Percentiles rank a stretch among this genome's conserved stretches.
phyloP scores from a whole-genome alignment of 2,329 filamentous ascomycete genomes.

The Pseudogymnoascus destructans region DNA sequence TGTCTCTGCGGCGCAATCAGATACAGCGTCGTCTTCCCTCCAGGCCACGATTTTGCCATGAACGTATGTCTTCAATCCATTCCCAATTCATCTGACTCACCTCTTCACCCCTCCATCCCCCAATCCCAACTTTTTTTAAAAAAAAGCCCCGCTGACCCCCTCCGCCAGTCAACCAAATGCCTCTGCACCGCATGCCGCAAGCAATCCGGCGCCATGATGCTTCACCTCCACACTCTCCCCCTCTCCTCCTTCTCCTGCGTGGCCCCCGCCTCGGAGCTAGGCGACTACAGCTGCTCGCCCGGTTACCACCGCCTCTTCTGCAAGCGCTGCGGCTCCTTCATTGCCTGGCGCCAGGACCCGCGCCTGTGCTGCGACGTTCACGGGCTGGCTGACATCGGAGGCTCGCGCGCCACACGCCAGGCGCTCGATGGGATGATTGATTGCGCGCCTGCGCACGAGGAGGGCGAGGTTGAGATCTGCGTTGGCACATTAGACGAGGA shows the following conservation, averaged over 20 bases:
- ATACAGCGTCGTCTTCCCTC: constrained; percentile 35
- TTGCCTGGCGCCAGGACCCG: constrained; percentile 31
- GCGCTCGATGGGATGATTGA: neutral
- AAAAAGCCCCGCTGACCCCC: neutral
- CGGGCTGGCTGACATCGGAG: neutral
- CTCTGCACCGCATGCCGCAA: constrained; percentile 44
- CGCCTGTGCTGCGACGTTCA: neutral
- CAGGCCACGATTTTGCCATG: constrained; percentile 32
- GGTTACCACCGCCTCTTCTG: constrained; percentile 37
- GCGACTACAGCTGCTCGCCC: constrained; percentile 31
- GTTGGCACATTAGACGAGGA: constrained; percentile 36
- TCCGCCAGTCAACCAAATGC: constrained; percentile 33
- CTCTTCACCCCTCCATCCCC: neutral
- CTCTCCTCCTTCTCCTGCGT: constrained; percentile 27
- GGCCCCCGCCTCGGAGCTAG: constrained; percentile 18
- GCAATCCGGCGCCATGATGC: constrained; percentile 35
- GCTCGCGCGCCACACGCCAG: neutral
- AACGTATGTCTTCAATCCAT: constrained; percentile 20
- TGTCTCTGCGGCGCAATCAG: constrained; percentile 39
- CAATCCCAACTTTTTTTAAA: neutral
- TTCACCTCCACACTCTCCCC: constrained; percentile 30
- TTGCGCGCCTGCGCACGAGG: neutral
- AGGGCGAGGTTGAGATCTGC: constrained; percentile 25
- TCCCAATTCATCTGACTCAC: constrained; percentile 1
- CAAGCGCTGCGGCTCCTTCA: constrained; percentile 34